phyloP scores from a whole-genome alignment of 116 monocot species.

The Cymodocea nodosa region DNA sequence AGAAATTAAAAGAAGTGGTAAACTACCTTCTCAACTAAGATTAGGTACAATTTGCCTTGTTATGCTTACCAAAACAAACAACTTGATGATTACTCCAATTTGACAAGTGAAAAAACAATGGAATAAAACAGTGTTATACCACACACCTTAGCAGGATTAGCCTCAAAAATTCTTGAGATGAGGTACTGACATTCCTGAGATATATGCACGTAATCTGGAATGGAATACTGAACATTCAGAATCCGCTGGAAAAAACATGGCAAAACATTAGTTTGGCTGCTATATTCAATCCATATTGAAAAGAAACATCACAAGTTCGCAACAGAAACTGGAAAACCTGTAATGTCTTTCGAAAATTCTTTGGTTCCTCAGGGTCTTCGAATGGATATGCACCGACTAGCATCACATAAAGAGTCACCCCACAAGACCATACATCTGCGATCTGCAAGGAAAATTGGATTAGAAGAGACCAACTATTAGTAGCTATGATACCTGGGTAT shows the following conservation, averaged over 20 bases:
- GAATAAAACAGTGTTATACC: too few species aligned
- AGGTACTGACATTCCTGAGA: constrained; percentile 65
- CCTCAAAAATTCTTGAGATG: constrained; percentile 80
- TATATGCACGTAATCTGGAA: constrained; percentile 79
- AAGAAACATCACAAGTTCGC: constrained; percentile 2
- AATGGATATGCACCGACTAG: constrained; percentile 94
- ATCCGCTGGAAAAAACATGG: constrained; percentile 45
- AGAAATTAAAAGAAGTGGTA: neutral
- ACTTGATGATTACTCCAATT: neutral
- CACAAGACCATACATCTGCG: constrained; percentile 98
- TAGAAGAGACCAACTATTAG: too few species aligned
- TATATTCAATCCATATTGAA: neutral
- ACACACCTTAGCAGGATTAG: constrained; percentile 60
- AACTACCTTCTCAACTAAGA: too few species aligned
- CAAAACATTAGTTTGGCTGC: neutral
- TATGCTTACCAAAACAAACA: neutral
- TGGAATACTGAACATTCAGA: constrained; percentile 73
- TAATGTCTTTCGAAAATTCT: constrained; percentile 77
- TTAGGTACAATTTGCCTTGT: neutral
- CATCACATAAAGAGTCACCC: constrained; percentile 94
- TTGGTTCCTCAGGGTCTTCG: constrained; percentile 95
- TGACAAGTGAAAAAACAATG: too few species aligned
- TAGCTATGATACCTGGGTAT: too few species aligned
- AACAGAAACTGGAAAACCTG: too few species aligned
- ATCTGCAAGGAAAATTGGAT: constrained; percentile 47